Evolutionary conservation across 129 eudicot genomes (phyloP).

Genomic region (Kitagawia praeruptora): DNA sequence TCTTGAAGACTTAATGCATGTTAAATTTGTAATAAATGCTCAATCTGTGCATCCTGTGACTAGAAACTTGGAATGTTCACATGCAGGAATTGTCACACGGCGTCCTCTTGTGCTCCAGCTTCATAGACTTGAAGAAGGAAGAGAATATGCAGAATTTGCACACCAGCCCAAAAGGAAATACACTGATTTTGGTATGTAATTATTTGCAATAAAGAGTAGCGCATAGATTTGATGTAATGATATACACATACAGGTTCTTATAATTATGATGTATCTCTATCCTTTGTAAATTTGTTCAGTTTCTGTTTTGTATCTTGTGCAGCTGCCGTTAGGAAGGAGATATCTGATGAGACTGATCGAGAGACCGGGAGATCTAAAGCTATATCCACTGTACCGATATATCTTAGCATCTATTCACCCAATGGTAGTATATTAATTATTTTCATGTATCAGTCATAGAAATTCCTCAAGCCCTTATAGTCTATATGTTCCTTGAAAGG

Average conservation of each 20-base stretch:
- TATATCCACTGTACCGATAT: slow-evolving; percentile 87
- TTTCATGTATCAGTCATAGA: not conserved
- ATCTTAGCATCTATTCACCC: slow-evolving; percentile 95
- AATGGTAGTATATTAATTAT: slow-evolving; percentile 44
- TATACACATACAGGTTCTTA: not conserved
- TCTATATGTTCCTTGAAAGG: not conserved
- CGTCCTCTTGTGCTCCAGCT: slow-evolving; percentile 98
- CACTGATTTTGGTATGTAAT: slow-evolving; percentile 72
- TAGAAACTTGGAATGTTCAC: not conserved
- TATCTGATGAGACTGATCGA: slow-evolving; percentile 92
- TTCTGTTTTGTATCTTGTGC: slow-evolving; percentile 19
- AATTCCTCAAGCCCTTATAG: not conserved
- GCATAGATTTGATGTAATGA: not conserved
- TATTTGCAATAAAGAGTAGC: not conserved
- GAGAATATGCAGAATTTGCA: slow-evolving; percentile 90
- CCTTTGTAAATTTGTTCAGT: not conserved
- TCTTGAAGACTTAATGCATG: not conserved
- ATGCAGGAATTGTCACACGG: slow-evolving; percentile 94
- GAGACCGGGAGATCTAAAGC: slow-evolving; percentile 82
- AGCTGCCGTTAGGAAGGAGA: slow-evolving; percentile 96
- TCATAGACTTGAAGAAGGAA: slow-evolving; percentile 66
- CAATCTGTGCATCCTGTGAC: not conserved
- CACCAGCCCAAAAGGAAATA: slow-evolving; percentile 70
- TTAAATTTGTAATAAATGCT: not conserved
- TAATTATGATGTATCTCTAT: not conserved